phyloP scores from a whole-genome alignment of 495 filamentous ascomycete genomes.

The Apiosordaria backusii region DNA sequence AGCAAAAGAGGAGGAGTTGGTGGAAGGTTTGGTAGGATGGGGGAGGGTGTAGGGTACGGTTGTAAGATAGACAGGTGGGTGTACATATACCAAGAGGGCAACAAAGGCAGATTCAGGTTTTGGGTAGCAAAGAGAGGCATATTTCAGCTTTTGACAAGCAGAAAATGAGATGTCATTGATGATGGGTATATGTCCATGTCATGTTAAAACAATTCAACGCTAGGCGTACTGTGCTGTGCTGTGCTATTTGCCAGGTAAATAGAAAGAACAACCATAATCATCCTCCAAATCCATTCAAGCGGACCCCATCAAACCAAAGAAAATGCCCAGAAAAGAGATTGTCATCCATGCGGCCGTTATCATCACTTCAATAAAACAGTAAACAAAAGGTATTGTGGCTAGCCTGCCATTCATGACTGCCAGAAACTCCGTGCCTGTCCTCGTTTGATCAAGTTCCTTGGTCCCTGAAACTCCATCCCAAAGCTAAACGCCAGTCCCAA shows the following conservation, averaged over 20 bases:
- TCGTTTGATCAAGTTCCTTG: background rate
- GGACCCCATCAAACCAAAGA: background rate
- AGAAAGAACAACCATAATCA: background rate
- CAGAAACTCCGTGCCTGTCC: background rate
- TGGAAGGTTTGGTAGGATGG: conserved; percentile 51
- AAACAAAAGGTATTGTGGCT: background rate
- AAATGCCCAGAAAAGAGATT: background rate
- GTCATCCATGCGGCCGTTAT: background rate
- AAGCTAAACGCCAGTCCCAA: background rate
- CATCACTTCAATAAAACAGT: background rate
- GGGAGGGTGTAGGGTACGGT: background rate
- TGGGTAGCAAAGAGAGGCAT: background rate
- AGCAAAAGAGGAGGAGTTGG: conserved; percentile 37
- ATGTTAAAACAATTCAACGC: background rate
- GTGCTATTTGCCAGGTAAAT: background rate
- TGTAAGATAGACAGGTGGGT: conserved; percentile 1
- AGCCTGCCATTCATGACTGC: background rate
- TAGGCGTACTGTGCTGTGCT: too few relatives aligned
- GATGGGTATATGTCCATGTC: background rate
- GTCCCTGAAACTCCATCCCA: background rate
- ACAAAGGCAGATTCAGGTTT: background rate
- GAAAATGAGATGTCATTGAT: background rate
- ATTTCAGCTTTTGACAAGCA: too few relatives aligned
- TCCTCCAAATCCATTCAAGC: background rate
- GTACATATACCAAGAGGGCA: background rate